Base-by-base conservation (phyloP, 78 protist genomes). In the Capsaspora owczarzaki region DNA sequence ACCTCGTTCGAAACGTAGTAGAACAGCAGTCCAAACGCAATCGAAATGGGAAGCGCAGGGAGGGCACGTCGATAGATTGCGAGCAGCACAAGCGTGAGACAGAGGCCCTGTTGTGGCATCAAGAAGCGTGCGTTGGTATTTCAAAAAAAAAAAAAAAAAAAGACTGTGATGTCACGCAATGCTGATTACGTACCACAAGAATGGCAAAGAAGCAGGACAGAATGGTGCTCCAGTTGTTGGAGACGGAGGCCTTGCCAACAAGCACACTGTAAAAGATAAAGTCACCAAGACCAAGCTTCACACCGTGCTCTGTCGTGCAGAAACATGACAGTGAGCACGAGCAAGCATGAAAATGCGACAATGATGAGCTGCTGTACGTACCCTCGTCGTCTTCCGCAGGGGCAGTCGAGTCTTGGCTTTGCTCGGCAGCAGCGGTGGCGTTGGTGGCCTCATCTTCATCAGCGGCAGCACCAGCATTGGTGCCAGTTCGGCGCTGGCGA, bases 281-380 rank as follows among this genome's bases (percentile, higher is more conserved):
- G 86, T 97, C 99, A 22, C 99, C 99, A 2, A 97, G 95, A 56
- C 99, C 99, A 6, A 97, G 95, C 85, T 95, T 95, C 40, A 95
- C 77, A 40, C 87, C 87, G 63, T 38, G 35, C n/a, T 4, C 43
- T 40, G 47, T 0, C 19, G 37, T 33, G 66, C 66, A 29, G 31
- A 56, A 29, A 12, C 66, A 25, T 3, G 31, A 56, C 16, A 19
- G 6, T 25, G 66, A 22, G 66, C 66, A 25, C 29, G 53, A 16
- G 14, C 53, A 47, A 16, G 53, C 53, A 14, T 47, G 53, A 47
- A 14, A 16, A 47, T 47, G 14, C 53, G n/a, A n/a, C n/a, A n/a
- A n/a, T n/a, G n/a, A n/a, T n/a, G n/a, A n/a, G n/a, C n/a, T n/a
- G n/a, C n/a, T n/a, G n/a, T n/a, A n/a, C n/a, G n/a, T n/a, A n/a